These are phyloP conservation scores for Periconia digitata DNA, from an alignment of 2,329 filamentous ascomycete genomes.

Conservation along the genomic window DNA sequence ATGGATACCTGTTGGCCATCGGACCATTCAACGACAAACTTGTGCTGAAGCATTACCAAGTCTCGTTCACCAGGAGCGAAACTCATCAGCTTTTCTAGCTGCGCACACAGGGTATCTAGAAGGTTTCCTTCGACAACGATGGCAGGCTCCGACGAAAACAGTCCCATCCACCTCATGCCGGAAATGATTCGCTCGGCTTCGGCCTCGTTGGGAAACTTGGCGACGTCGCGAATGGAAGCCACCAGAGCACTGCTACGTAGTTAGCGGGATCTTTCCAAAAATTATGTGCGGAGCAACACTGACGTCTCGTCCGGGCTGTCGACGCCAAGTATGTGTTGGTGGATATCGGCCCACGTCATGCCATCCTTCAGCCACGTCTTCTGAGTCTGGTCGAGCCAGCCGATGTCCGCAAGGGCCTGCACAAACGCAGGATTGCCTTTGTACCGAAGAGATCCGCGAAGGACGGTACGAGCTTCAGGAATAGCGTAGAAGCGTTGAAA, in stretches of 20 bases:
- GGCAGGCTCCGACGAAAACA: conserved; percentile 9
- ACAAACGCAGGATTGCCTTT: conserved; percentile 9
- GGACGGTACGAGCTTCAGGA: conserved; percentile 8
- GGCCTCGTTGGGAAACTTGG: conserved; percentile 2
- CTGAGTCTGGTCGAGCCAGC: conserved; percentile 7
- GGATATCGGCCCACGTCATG: conserved; percentile 10
- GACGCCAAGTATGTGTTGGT: conserved; percentile 3
- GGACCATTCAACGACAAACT: conserved; percentile 8
- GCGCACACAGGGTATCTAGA: conserved; percentile 10
- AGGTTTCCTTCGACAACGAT: conserved; percentile 8
- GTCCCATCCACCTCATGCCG: conserved; percentile 10
- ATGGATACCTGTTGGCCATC: conserved; percentile 4
- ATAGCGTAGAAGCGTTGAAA: conserved; percentile 6
- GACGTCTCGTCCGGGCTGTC: conserved; percentile 3
- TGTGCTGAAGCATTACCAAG: conserved; percentile 10
- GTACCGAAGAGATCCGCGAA: conserved; percentile 12
- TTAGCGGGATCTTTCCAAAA: not conserved
- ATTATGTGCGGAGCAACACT: not conserved
- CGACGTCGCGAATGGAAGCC: not conserved
- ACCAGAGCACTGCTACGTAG: conserved; percentile 2
- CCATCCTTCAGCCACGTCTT: conserved; percentile 13
- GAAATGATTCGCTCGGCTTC: conserved; percentile 11
- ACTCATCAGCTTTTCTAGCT: conserved; percentile 12
- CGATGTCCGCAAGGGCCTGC: conserved; percentile 6
- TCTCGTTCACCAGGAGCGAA: conserved; percentile 3